Evolutionary conservation across 306 rosid genomes (phyloP), one percentile per base, ranked within the genome.

Genomic region (Vigna trinervia): DNA sequence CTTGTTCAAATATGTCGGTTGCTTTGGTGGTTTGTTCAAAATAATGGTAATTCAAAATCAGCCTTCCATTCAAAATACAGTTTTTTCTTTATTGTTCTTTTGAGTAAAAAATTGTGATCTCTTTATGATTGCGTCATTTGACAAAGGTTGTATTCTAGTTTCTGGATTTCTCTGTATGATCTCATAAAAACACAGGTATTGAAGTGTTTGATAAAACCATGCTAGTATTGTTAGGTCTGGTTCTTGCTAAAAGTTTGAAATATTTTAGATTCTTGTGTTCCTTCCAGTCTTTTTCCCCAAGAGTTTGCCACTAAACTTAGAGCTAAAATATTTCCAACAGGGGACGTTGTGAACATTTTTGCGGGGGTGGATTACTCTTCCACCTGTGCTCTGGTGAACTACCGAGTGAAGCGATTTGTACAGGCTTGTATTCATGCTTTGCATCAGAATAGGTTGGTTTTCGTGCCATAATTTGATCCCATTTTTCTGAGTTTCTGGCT

Each of bases 1-100:
- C 93, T 92, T 70, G 89, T 86, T 86, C 88, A 87, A 80, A 82
- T 84, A 5, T 90, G 97, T 78, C 89, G 88, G 74, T 82, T 88
- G 59, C 87, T 90, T 65, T 84, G 69, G 75, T 76, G 80, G 73
- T 86, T 78, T 86, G 82, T 79, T 75, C 89, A 32, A 74, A 87
- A 86, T 14, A 68, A 78, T 73, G 97, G 97, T 92, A 86, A 78
- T 41, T 83, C 65, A 74, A 70, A 26, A 52, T 61, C 34, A 34
- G 1, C 43, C 34, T 69, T 65, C 12, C 50, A 11, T 46, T 65
- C 4, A 4, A 30, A 30, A 30, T 43, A 76, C 34, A 22, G 47
- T 71, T 17, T 12, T 12, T 12, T 57, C 15, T 77, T 2, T 46
- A 34, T 22, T 62, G 52, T 61, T 12, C 22, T 41, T 61, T 54